phyloP scores from a whole-genome alignment of 1,284 basidiomycete species.

The Leccinum variabile region DNA sequence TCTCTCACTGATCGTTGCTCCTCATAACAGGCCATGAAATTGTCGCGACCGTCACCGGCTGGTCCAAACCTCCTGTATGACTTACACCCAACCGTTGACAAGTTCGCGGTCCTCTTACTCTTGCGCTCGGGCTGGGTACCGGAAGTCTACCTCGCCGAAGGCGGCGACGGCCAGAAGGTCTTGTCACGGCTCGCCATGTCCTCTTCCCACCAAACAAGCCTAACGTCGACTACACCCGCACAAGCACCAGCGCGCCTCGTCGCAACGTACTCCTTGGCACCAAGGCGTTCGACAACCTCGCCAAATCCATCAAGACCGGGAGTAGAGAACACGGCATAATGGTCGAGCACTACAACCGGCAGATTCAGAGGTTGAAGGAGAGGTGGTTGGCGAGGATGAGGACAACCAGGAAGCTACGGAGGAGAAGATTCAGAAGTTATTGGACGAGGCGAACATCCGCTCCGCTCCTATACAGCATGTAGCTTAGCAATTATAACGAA shows the following conservation, averaged over 20 bases:
- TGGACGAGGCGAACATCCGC: background rate
- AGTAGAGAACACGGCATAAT: no score
- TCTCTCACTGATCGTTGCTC: no score
- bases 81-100: background rate
- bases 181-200: background rate
- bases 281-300: background rate
- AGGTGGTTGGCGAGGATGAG: background rate
- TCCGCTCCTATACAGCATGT: no score
- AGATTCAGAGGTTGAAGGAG: no score
- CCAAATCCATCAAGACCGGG: background rate
- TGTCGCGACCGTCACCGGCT: background rate
- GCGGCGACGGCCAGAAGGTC: background rate
- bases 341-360: no score
- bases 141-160: background rate
- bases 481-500: no score
- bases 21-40: no score
- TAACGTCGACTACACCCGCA: background rate
- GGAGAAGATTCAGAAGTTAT: background rate
- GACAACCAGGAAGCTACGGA: background rate
- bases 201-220: background rate
- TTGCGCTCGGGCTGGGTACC: background rate
- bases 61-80: background rate
- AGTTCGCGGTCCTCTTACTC: background rate
- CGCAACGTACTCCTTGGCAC: background rate
- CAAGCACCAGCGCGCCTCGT: background rate